Evolutionary conservation across 2,329 filamentous ascomycete species (phyloP).

Genomic region (Ophiostoma australiae): DNA sequence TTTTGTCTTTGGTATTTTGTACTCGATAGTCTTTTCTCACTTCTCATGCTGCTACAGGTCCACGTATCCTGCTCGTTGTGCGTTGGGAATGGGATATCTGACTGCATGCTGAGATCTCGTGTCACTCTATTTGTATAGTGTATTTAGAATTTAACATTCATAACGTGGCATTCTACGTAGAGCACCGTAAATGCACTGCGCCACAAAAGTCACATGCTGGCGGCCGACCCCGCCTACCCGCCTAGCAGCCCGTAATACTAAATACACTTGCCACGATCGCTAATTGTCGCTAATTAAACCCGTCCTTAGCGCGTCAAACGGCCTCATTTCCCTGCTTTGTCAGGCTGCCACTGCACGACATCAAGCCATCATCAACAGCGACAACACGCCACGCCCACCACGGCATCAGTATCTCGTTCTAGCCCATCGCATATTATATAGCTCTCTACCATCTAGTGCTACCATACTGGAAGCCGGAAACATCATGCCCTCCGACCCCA

Average conservation of each 20-base stretch:
- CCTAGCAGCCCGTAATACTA: neutral
- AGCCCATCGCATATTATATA: neutral
- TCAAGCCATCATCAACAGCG: neutral
- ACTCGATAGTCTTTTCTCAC: neutral
- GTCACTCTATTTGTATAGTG: neutral
- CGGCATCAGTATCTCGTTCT: neutral
- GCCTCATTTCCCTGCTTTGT: neutral
- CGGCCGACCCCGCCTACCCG: slow-evolving; percentile 9
- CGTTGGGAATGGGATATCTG: neutral
- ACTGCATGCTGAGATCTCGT: neutral
- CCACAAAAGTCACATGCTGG: neutral
- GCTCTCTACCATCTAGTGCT: no score
- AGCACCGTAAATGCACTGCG: neutral
- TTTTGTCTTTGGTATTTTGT: neutral
- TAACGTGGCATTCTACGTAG: no score
- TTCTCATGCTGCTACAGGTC: neutral
- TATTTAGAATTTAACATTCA: neutral
- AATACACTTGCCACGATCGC: neutral
- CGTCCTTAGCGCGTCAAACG: slow-evolving; percentile 2
- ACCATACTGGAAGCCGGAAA: neutral
- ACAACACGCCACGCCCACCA: neutral
- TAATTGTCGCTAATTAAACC: slow-evolving; percentile 1
- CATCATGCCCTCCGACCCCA: slow-evolving; percentile 11
- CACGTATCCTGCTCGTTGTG: neutral
- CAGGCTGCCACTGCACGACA: neutral